phyloP scores from a whole-genome alignment of 2,329 filamentous ascomycete genomes.

The Alternaria postmessia region DNA sequence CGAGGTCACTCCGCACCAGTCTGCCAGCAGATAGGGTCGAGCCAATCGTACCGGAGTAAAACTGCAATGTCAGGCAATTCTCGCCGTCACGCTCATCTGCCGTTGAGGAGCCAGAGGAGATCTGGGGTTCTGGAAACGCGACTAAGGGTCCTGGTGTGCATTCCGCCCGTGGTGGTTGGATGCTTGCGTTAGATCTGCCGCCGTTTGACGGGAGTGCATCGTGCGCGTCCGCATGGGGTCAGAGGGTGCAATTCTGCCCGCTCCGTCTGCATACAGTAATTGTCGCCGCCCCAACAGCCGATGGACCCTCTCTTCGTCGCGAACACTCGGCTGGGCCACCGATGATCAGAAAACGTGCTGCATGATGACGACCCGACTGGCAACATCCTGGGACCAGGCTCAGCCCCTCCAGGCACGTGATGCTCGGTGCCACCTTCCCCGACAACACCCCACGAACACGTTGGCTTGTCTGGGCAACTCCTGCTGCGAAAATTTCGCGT shows the following conservation, averaged over 20 bases:
- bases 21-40: slow-evolving; percentile 15
- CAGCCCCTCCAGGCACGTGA: slow-evolving; percentile 24
- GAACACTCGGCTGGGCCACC: slow-evolving; percentile 4
- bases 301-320: slow-evolving; percentile 3
- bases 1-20: slow-evolving; percentile 19
- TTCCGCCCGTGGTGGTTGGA: slow-evolving; percentile 36
- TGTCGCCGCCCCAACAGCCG: slow-evolving; percentile 35
- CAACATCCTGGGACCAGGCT: neutral
- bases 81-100: slow-evolving; percentile 29
- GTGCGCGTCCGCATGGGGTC: slow-evolving; percentile 14
- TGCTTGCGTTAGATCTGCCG: slow-evolving; percentile 23
- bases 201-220: slow-evolving; percentile 23
- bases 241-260: slow-evolving; percentile 22
- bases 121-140: slow-evolving; percentile 30
- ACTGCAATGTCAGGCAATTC: slow-evolving; percentile 38
- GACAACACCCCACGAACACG: slow-evolving; percentile 21
- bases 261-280: slow-evolving; percentile 31
- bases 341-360: slow-evolving; percentile 27
- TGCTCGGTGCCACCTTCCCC: slow-evolving; percentile 32
- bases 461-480: slow-evolving; percentile 22
- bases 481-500: slow-evolving; percentile 14
- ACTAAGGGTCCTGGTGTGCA: slow-evolving; percentile 22
- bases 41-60: slow-evolving; percentile 12
- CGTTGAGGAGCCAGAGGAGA: slow-evolving; percentile 15
- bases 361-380: slow-evolving; percentile 26